Evolutionary conservation across 2,329 filamentous ascomycete genomes (phyloP).

Genomic region (Trichophaea hybrida): DNA sequence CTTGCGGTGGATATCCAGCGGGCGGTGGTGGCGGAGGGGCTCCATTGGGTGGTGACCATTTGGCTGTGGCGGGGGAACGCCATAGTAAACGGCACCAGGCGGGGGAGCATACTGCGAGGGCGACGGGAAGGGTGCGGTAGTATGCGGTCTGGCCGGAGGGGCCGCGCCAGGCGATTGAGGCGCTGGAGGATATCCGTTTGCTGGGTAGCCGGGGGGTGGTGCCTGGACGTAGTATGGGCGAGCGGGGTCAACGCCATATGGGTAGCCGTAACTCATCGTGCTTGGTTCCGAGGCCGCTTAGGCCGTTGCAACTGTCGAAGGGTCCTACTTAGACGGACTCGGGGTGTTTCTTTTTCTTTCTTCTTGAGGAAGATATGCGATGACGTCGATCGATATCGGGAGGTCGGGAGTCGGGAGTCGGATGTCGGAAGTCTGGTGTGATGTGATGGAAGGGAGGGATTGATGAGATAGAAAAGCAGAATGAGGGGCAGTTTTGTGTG

Average conservation of each 20-base stretch:
- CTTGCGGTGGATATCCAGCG: background rate
- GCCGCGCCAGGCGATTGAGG: background rate
- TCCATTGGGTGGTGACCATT: background rate
- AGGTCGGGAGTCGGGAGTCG: background rate
- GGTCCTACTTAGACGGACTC: background rate
- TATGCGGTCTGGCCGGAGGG: slow-evolving; percentile 2
- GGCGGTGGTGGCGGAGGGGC: background rate
- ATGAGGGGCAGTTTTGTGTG: background rate
- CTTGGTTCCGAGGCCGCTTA: background rate
- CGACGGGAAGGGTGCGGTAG: slow-evolving; percentile 1
- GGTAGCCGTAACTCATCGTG: background rate
- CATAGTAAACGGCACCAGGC: background rate
- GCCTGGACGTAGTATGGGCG: background rate
- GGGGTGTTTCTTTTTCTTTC: background rate
- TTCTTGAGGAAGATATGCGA: background rate
- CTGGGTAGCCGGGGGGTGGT: background rate
- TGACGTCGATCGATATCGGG: background rate
- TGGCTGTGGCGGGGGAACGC: background rate
- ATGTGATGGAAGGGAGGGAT: background rate
- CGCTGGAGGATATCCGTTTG: background rate
- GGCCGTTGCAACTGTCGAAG: background rate
- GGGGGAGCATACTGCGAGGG: slow-evolving; percentile 3
- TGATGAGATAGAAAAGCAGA: background rate
- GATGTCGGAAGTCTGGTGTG: background rate
- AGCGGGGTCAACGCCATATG: background rate